A percentile compares a stretch with the other conserved stretches of the same genome.
These are phyloP conservation scores for Pleurotus pulmonarius DNA, from an alignment of 768 basidiomycete species.

Conservation along the genomic window DNA sequence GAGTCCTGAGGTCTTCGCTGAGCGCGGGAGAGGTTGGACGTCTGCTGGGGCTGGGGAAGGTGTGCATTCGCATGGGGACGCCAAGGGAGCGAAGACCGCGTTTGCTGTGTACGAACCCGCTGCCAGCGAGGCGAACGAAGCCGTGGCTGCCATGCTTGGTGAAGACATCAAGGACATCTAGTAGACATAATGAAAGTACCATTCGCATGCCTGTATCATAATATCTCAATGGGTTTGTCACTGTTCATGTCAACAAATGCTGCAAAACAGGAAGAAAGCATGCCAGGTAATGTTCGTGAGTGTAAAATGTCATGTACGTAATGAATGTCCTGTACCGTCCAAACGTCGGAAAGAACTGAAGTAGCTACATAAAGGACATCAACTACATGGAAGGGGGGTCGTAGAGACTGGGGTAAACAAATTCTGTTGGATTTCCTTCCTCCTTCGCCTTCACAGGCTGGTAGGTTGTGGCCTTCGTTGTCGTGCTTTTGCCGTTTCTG, in stretches of 20 bases:
- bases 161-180: slow-evolving; percentile 25
- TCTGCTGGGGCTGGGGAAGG: slow-evolving; percentile 28
- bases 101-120: slow-evolving; percentile 80
- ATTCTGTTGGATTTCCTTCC: background rate
- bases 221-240: no score
- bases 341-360: no score
- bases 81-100: slow-evolving; percentile 40
- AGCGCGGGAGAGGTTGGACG: slow-evolving; percentile 72
- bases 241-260: no score
- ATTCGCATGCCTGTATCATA: no score
- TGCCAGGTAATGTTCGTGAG: no score
- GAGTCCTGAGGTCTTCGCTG: slow-evolving; percentile 65
- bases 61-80: slow-evolving; percentile 16
- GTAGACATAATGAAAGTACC: no score
- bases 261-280: no score
- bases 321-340: no score
- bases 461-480: background rate
- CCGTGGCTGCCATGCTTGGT: slow-evolving; percentile 66
- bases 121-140: slow-evolving; percentile 59
- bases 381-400: no score
- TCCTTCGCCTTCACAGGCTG: background rate
- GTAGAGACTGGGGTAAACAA: no score
- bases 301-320: no score
- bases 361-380: no score
- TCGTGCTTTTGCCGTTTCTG: background rate